A percentile compares a stretch with the other conserved stretches of the same genome.
These are phyloP conservation scores for Conticribra guillardii DNA, from an alignment of 108 stramenopile species.

Conservation along the genomic window DNA sequence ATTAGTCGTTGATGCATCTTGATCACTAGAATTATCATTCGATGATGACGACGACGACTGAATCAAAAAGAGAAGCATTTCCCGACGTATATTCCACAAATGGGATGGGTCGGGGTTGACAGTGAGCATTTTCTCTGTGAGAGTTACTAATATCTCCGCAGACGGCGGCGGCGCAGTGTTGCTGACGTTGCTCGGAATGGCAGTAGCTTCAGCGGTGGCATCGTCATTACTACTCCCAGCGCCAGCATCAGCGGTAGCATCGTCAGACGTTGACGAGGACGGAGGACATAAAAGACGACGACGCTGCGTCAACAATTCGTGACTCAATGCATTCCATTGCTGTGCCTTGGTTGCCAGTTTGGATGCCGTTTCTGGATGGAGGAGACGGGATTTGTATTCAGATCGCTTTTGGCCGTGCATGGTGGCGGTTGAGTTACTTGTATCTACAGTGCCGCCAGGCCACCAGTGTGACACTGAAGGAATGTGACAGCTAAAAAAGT, in stretches of 20 bases:
- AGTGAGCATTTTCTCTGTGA: slow-evolving; percentile 83
- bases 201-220: too few species aligned
- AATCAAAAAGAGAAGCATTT: slow-evolving; percentile 50
- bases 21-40: too few species aligned
- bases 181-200: too few species aligned
- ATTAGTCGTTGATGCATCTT: too few species aligned
- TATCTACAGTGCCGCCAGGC: too few species aligned
- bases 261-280: slow-evolving; percentile 1
- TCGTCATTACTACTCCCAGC: slow-evolving; percentile 18
- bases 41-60: slow-evolving; percentile 12
- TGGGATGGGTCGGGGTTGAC: slow-evolving; percentile 95
- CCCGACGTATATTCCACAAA: slow-evolving; percentile 96
- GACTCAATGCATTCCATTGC: slow-evolving; percentile 74
- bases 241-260: slow-evolving; percentile 7
- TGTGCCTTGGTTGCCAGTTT: slow-evolving; percentile 70
- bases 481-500: too few species aligned
- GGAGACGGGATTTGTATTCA: slow-evolving; percentile 77
- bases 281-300: slow-evolving; percentile 30
- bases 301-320: slow-evolving; percentile 53
- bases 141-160: slow-evolving; percentile 50
- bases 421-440: too few species aligned
- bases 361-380: slow-evolving; percentile 60
- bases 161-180: slow-evolving; percentile 30
- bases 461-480: too few species aligned
- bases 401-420: slow-evolving; percentile 86